These are phyloP conservation scores for Kalmanozyma brasiliensis DNA, from an alignment of 1,284 basidiomycete species.

Conservation along the genomic window DNA sequence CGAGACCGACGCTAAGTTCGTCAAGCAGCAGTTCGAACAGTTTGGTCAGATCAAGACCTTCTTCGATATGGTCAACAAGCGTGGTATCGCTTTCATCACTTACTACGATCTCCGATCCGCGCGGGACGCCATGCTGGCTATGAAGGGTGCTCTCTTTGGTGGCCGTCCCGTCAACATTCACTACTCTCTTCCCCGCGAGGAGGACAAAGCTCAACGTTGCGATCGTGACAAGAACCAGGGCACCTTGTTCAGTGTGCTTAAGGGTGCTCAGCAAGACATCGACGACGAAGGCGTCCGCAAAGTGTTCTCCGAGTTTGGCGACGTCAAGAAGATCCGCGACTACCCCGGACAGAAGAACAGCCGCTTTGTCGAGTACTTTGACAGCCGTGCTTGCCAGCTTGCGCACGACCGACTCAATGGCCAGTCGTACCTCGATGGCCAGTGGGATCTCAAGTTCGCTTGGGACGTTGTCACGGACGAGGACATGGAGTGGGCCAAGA, in stretches of 20 bases:
- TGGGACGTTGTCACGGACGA: conserved; percentile 75
- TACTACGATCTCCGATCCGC: conserved; percentile 92
- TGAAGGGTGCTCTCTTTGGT: conserved; percentile 68
- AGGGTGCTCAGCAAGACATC: conserved; percentile 76
- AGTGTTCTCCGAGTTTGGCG: conserved; percentile 86
- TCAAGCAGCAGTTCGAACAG: conserved; percentile 83
- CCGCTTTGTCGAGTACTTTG: conserved; percentile 48
- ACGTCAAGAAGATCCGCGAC: conserved; percentile 79
- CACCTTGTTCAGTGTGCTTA: conserved; percentile 80
- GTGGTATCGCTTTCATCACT: conserved; percentile 97
- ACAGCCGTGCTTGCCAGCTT: conserved; percentile 74
- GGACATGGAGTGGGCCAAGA: conserved; percentile 47
- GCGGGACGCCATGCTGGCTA: conserved; percentile 83
- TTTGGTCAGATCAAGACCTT: conserved; percentile 96
- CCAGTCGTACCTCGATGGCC: conserved; percentile 82
- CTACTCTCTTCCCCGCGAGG: conserved; percentile 86
- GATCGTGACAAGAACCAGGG: conserved; percentile 92
- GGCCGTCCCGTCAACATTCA: conserved; percentile 89
- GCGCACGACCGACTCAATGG: conserved; percentile 83
- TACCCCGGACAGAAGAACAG: conserved; percentile 52
- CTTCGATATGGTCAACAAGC: conserved; percentile 90
- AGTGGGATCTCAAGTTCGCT: conserved; percentile 86
- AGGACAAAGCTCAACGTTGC: conserved; percentile 79
- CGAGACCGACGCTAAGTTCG: conserved; percentile 39
- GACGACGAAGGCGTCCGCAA: conserved; percentile 84